A percentile compares a stretch with the other conserved stretches of the same genome.
Evolutionary conservation across 306 rosid genomes (phyloP).

Genomic region (Potentilla sterilis): DNA sequence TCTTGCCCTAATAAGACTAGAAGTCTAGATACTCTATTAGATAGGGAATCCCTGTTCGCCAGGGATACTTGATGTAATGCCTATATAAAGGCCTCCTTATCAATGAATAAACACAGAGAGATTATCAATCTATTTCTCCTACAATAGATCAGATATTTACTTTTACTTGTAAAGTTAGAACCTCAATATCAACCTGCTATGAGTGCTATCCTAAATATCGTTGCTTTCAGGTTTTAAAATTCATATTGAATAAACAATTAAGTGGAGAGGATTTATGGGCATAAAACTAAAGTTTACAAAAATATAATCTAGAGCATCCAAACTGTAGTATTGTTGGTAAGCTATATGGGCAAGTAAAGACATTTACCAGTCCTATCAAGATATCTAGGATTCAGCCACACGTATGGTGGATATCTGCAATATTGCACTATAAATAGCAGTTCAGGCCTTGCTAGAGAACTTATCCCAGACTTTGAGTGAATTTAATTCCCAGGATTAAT

Average conservation of each 20-base stretch:
- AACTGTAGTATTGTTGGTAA: background rate
- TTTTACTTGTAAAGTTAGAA: too few relatives aligned
- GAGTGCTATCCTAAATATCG: too few relatives aligned
- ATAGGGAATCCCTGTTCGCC: too few relatives aligned
- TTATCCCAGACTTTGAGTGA: slow-evolving; percentile 12
- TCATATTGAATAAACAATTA: background rate
- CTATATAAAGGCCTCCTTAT: too few relatives aligned
- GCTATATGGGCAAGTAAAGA: background rate
- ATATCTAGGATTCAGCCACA: slow-evolving; percentile 24
- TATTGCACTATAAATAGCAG: slow-evolving; percentile 22
- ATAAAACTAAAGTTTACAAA: background rate
- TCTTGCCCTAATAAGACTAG: too few relatives aligned
- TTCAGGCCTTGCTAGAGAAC: background rate
- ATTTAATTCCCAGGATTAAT: background rate
- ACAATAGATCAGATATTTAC: too few relatives aligned
- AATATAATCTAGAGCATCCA: background rate
- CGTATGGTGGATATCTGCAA: slow-evolving; percentile 33
- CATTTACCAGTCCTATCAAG: too few relatives aligned
- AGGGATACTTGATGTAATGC: too few relatives aligned
- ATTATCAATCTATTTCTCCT: too few relatives aligned
- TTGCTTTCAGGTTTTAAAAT: background rate
- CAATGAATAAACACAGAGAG: too few relatives aligned
- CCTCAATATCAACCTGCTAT: too few relatives aligned
- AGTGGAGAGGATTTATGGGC: background rate
- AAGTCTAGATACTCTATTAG: too few relatives aligned